Evolutionary conservation across 495 filamentous ascomycete genomes (phyloP).

Genomic region (Penicillium fimorum): DNA sequence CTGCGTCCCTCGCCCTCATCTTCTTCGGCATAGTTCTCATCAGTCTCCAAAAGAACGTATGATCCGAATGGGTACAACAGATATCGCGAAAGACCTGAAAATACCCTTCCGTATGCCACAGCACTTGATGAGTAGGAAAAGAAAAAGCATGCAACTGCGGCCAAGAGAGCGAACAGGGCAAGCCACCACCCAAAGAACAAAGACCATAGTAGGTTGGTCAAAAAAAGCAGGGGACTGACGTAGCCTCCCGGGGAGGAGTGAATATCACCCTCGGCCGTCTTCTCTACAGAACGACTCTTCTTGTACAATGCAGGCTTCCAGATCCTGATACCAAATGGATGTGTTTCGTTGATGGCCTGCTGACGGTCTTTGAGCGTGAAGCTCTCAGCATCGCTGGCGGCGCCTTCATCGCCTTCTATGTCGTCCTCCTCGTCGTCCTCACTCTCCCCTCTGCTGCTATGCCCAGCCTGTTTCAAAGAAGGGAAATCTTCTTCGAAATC

Average conservation of each 20-base stretch:
- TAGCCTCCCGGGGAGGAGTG: constrained; percentile 90
- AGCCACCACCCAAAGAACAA: constrained; percentile 98
- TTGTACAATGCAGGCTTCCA: constrained; percentile 99
- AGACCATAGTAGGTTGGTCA: constrained; percentile 90
- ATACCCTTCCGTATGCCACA: constrained; percentile 79
- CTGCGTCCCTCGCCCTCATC: constrained; percentile 98
- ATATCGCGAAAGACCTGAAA: constrained; percentile 82
- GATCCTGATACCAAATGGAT: constrained; percentile 96
- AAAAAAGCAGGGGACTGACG: constrained; percentile 76
- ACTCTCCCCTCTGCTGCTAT: constrained; percentile 20
- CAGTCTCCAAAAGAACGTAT: constrained; percentile 87
- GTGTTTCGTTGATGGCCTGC: constrained; percentile 97
- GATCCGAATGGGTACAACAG: constrained; percentile 95
- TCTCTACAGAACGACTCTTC: constrained; percentile 93
- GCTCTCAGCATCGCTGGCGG: constrained; percentile 75
- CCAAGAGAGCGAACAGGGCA: constrained; percentile 67
- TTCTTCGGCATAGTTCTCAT: constrained; percentile 92
- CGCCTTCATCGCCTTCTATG: constrained; percentile 51
- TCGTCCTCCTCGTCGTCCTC: constrained; percentile 33
- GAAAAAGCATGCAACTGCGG: constrained; percentile 72
- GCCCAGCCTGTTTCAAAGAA: constrained; percentile 28
- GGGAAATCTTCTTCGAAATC: constrained; percentile 23
- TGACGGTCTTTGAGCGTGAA: constrained; percentile 84
- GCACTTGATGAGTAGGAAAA: constrained; percentile 79
- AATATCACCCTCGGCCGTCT: constrained; percentile 94